These are phyloP conservation scores for Dendrothele bispora DNA, from an alignment of 768 basidiomycete genomes.

Conservation along the genomic window DNA sequence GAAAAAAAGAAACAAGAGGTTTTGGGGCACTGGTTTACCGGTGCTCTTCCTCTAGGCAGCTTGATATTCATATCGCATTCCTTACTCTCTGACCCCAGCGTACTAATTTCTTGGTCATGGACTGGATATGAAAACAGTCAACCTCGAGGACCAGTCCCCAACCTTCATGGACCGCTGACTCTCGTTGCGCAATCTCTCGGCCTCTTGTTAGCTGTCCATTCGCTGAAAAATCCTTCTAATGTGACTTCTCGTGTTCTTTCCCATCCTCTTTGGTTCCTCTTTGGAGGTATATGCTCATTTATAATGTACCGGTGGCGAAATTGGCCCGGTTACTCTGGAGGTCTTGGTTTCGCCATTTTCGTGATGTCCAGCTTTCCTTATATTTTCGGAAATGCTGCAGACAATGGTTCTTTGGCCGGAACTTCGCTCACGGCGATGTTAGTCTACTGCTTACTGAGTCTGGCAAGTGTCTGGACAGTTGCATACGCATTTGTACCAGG, in stretches of 20 bases:
- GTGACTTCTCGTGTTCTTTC: conserved; percentile 24
- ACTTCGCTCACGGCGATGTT: conserved; percentile 59
- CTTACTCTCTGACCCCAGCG: conserved; percentile 72
- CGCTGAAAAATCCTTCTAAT: neutral
- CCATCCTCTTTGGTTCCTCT: conserved; percentile 53
- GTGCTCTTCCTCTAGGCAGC: conserved; percentile 61
- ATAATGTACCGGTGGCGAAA: conserved; percentile 59
- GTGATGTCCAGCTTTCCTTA: conserved; percentile 62
- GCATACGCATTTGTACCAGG: conserved; percentile 92
- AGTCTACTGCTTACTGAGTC: conserved; percentile 59
- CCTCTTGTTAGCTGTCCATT: conserved; percentile 39
- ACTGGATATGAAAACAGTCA: conserved; percentile 70
- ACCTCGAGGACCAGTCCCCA: conserved; percentile 70
- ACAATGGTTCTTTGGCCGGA: conserved; percentile 39
- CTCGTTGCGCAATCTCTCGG: conserved; percentile 63
- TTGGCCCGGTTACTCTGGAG: conserved; percentile 72
- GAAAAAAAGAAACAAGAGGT: too few species aligned
- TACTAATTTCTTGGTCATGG: conserved; percentile 87
- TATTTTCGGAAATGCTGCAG: conserved; percentile 48
- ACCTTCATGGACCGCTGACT: conserved; percentile 69
- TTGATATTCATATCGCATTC: conserved; percentile 73
- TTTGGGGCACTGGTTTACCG: conserved; percentile 25
- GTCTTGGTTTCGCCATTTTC: conserved; percentile 62
- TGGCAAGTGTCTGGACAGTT: conserved; percentile 79
- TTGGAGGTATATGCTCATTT: conserved; percentile 52